Percentiles rank a stretch among this genome's conserved stretches.
Evolutionary conservation across 768 basidiomycete species (phyloP).

Genomic region (Lenzites betulinus): DNA sequence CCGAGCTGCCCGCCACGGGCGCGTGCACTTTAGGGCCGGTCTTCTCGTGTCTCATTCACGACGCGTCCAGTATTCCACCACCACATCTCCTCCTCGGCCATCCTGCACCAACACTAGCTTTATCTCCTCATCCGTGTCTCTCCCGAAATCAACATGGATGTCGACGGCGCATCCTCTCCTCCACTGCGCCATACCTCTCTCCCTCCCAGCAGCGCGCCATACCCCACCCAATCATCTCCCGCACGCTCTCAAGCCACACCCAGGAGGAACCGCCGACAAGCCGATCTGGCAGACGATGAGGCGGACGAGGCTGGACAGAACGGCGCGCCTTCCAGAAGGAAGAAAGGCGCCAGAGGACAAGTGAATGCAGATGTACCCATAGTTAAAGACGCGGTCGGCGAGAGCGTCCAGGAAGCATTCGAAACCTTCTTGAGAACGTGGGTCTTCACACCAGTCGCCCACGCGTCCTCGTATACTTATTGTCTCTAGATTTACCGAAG

Average conservation of each 20-base stretch:
- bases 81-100: no score
- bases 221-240: conserved; percentile 40
- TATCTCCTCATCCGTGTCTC: conserved; percentile 24
- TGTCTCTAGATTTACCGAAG: conserved; percentile 75
- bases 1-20: conserved; percentile 1
- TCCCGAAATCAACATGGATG: conserved; percentile 40
- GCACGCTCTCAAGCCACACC: conserved; percentile 29
- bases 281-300: conserved; percentile 47
- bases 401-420: conserved; percentile 91
- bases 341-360: conserved; percentile 48
- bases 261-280: conserved; percentile 29
- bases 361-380: conserved; percentile 73
- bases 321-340: conserved; percentile 31
- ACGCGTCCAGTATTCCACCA: no score
- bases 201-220: conserved; percentile 52
- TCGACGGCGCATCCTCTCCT: conserved; percentile 56
- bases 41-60: conserved; percentile 43
- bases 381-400: conserved; percentile 93
- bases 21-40: conserved; percentile 44
- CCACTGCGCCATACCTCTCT: conserved; percentile 52
- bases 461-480: neutral
- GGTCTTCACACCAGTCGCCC: conserved; percentile 25
- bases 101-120: no score
- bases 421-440: conserved; percentile 91
- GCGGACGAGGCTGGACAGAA: conserved; percentile 39